Conservation (phyloP, 306 rosid species). For the Hippophae tibetana region DNA sequence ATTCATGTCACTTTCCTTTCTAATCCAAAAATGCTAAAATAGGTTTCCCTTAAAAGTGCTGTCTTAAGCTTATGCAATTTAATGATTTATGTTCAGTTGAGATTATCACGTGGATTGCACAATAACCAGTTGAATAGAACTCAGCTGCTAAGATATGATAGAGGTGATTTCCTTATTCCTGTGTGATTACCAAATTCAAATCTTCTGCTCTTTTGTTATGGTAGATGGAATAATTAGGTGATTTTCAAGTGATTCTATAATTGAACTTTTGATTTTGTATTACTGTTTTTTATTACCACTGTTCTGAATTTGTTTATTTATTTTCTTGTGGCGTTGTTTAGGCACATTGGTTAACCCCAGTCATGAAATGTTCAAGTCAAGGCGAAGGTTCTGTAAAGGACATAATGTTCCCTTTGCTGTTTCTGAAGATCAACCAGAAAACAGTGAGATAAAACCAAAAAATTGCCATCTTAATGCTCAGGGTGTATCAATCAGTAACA, state of each 20-base stretch:
- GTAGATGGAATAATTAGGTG: neutral
- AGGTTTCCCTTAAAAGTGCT: slow-evolving; percentile 3
- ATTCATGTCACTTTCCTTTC: slow-evolving; percentile 6
- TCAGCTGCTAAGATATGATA: slow-evolving; percentile 34
- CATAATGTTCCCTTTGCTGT: slow-evolving; percentile 42
- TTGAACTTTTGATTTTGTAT: neutral
- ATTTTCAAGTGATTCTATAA: neutral
- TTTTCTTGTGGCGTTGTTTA: slow-evolving; percentile 19
- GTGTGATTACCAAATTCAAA: slow-evolving; percentile 14
- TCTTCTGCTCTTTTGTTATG: slow-evolving; percentile 6
- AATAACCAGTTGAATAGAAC: slow-evolving; percentile 32
- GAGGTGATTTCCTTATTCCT: slow-evolving; percentile 45
- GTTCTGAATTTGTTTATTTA: slow-evolving; percentile 11
- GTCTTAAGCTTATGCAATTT: slow-evolving; percentile 13
- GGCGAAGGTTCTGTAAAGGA: slow-evolving; percentile 34
- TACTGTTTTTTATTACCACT: neutral
- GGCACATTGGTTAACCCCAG: slow-evolving; percentile 43
- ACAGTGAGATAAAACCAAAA: slow-evolving; percentile 33
- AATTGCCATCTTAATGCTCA: slow-evolving; percentile 17
- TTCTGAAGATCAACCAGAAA: slow-evolving; percentile 55
- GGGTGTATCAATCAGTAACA: slow-evolving; percentile 32
- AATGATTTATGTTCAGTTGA: slow-evolving; percentile 46
- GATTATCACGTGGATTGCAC: slow-evolving; percentile 37
- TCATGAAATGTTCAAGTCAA: slow-evolving; percentile 31
- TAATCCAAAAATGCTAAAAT: slow-evolving; percentile 11